Evolutionary conservation across 2,329 filamentous ascomycete genomes (phyloP).

Genomic region (Dactylonectria macrodidyma): DNA sequence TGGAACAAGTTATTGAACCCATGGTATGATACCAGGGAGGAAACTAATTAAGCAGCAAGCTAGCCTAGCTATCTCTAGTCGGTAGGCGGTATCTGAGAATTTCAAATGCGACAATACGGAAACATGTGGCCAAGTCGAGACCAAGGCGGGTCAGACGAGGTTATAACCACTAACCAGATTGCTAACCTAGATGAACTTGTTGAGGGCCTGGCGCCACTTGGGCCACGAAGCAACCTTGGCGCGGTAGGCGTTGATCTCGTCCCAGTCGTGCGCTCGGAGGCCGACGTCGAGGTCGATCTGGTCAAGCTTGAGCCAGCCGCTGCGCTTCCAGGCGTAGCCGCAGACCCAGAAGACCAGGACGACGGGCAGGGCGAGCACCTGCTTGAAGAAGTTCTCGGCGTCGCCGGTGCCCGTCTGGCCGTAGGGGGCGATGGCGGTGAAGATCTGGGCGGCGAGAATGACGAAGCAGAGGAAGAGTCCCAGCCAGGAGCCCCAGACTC

Average conservation of each 20-base stretch:
- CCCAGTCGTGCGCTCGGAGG: constrained; percentile 75
- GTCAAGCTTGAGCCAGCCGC: constrained; percentile 69
- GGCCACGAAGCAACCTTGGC: constrained; percentile 64
- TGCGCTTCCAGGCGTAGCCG: constrained; percentile 76
- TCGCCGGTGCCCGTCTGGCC: constrained; percentile 49
- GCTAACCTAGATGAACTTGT: constrained; percentile 52
- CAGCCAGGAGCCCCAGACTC: constrained; percentile 74
- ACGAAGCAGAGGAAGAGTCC: constrained; percentile 71
- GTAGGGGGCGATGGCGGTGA: constrained; percentile 61
- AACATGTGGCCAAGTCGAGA: constrained; percentile 8
- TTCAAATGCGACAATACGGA: not conserved
- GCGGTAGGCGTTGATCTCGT: constrained; percentile 69
- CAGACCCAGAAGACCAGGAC: constrained; percentile 67
- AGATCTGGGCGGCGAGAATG: constrained; percentile 68
- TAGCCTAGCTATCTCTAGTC: constrained; percentile 12
- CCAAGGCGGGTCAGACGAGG: not conserved
- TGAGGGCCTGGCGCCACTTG: constrained; percentile 57
- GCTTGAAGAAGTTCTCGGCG: constrained; percentile 68
- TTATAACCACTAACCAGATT: not conserved
- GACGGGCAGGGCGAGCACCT: constrained; percentile 67
- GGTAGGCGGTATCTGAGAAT: constrained; percentile 4
- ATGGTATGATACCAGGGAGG: too few relatives aligned
- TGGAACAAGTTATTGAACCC: not conserved
- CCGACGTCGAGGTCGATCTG: constrained; percentile 79
- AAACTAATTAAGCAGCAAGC: constrained; percentile 3